A percentile compares a stretch with the other conserved stretches of the same genome.
Conservation (phyloP, 1,284 basidiomycete genomes). For the Puccinia horiana region DNA sequence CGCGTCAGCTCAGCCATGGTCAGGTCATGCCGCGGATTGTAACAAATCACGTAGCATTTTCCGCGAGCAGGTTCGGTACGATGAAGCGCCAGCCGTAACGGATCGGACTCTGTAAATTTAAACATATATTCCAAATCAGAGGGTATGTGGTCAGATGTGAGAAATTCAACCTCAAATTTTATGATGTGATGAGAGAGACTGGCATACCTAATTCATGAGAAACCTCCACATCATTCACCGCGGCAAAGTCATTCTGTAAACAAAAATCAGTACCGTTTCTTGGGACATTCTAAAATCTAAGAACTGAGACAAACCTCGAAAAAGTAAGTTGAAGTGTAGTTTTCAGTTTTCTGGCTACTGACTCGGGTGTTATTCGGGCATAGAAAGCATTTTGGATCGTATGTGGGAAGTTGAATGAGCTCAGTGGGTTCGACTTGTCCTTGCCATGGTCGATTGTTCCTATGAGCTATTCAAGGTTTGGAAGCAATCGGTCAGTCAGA, state of each 20-base stretch:
- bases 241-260: conserved; percentile 76
- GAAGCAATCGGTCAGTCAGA: neutral
- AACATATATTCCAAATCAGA: conserved; percentile 27
- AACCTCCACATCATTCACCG: conserved; percentile 66
- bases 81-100: conserved; percentile 62
- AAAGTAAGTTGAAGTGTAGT: conserved; percentile 69
- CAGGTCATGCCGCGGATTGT: conserved; percentile 86
- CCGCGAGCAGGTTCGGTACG: conserved; percentile 74
- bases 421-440: conserved; percentile 75
- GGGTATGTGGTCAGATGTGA: conserved; percentile 61
- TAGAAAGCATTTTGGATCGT: conserved; percentile 82
- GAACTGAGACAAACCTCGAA: conserved; percentile 56
- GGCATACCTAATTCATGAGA: conserved; percentile 49
- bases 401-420: conserved; percentile 64
- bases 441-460: conserved; percentile 75
- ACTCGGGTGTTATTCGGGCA: conserved; percentile 86
- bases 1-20: conserved; percentile 74
- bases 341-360: conserved; percentile 71
- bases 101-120: conserved; percentile 32
- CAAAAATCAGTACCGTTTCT: too few species aligned
- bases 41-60: conserved; percentile 84
- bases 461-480: conserved; percentile 53
- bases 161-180: too few species aligned
- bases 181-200: neutral
- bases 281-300: too few species aligned